These are phyloP conservation scores for Auricularia sp. DNA, from an alignment of 768 basidiomycete genomes.

Conservation along the genomic window DNA sequence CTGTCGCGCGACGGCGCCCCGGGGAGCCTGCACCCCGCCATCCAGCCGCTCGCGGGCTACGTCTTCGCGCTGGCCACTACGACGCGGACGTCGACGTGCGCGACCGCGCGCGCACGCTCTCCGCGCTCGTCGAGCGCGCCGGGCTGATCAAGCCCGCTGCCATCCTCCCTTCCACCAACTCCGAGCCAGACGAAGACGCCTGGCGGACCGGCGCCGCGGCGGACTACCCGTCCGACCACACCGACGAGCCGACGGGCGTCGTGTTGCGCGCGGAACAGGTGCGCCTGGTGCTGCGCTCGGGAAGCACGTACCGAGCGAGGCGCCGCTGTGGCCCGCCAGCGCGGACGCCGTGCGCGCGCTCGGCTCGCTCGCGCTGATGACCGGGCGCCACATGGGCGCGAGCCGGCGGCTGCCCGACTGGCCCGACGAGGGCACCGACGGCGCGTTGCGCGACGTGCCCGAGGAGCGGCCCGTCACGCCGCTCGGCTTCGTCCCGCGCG, in stretches of 20 bases:
- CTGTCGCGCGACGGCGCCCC: conserved; percentile 50
- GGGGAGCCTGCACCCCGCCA: conserved; percentile 20
- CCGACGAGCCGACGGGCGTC: conserved; percentile 55
- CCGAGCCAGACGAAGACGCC: conserved; percentile 13
- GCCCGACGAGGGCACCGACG: conserved; percentile 78
- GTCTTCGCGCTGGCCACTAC: conserved; percentile 80
- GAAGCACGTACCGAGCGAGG: conserved; percentile 39
- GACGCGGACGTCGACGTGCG: conserved; percentile 84
- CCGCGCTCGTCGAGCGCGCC: conserved; percentile 54
- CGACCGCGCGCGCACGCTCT: conserved; percentile 76
- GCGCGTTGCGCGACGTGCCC: conserved; percentile 53
- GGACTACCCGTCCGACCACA: conserved; percentile 15
- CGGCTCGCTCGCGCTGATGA: conserved; percentile 58
- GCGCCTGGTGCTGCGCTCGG: conserved; percentile 64
- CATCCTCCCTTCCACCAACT: conserved; percentile 9
- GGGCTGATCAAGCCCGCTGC: conserved; percentile 5
- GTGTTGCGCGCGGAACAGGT: conserved; percentile 77
- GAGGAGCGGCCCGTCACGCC: conserved; percentile 37
- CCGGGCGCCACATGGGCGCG: conserved; percentile 40
- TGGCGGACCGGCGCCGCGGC: conserved; percentile 16
- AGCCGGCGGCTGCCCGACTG: conserved; percentile 67
- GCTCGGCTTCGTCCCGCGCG: conserved; percentile 22
- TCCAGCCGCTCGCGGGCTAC: conserved; percentile 49
- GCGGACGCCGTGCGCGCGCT: conserved; percentile 29
- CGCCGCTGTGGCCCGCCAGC: conserved; percentile 22